These are phyloP conservation scores for Tolypocladium ovalisporum DNA, from an alignment of 2,329 filamentous ascomycete species.

Conservation along the genomic window DNA sequence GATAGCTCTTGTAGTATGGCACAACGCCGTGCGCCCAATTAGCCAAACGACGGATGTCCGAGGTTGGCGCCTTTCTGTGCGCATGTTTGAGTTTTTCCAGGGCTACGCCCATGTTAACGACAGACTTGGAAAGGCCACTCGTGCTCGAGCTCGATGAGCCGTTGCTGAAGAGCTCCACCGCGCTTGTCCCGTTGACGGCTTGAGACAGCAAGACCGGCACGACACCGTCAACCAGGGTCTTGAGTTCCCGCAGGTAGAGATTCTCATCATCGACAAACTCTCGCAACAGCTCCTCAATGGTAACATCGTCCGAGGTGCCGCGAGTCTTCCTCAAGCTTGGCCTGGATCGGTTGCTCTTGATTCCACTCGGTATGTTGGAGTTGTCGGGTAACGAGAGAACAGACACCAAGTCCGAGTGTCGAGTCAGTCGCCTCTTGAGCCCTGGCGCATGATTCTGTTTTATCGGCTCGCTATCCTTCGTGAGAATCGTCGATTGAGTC, in stretches of 20 bases:
- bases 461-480: slow-evolving; percentile 33
- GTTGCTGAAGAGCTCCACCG: slow-evolving; percentile 56
- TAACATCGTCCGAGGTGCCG: slow-evolving; percentile 55
- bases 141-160: slow-evolving; percentile 39
- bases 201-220: slow-evolving; percentile 84
- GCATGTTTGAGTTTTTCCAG: slow-evolving; percentile 73
- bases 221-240: slow-evolving; percentile 88
- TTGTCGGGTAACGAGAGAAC: slow-evolving; percentile 68
- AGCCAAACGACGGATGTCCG: slow-evolving; percentile 60
- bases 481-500: slow-evolving; percentile 40
- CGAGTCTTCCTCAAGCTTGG: slow-evolving; percentile 68
- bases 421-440: slow-evolving; percentile 69
- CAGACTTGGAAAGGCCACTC: slow-evolving; percentile 65
- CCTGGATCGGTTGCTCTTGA: slow-evolving; percentile 62
- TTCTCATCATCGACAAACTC: slow-evolving; percentile 77
- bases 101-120: slow-evolving; percentile 86
- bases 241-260: slow-evolving; percentile 82
- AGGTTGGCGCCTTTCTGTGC: slow-evolving; percentile 70
- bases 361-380: slow-evolving; percentile 42
- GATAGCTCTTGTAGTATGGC: slow-evolving; percentile 73
- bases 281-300: slow-evolving; percentile 62
- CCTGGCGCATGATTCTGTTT: slow-evolving; percentile 34
- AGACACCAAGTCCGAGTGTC: slow-evolving; percentile 88
- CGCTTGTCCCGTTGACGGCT: slow-evolving; percentile 60
- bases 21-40: slow-evolving; percentile 73